Evolutionary conservation across 345 rosid genomes (phyloP), one percentile per base, ranked within the genome.

Genomic region (Orychophragmus violaceus): DNA sequence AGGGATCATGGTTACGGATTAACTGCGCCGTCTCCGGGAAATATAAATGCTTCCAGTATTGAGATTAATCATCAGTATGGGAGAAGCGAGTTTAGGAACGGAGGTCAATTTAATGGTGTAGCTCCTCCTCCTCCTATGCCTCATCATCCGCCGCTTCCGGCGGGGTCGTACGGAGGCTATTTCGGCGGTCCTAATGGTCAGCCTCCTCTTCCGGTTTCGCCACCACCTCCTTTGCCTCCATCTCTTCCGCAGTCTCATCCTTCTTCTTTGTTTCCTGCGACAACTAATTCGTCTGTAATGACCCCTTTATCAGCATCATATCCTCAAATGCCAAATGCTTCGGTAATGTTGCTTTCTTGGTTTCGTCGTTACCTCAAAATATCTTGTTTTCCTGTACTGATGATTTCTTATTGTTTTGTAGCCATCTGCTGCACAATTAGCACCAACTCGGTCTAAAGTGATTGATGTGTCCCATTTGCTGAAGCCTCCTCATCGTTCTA

Each of bases 391-490:
- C 17, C 19, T 59, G 77, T 82, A 49, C 68, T 70, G 36, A 58
- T 58, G n/a, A n/a, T 78, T 46, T 64, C n/a, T 66, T 70, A 44
- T 71, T 9, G 61, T 66, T 23, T 70, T 30, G 30, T 66, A 74
- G 81, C 69, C 63, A 16, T 64, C 79, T 8, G 61, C 81, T 23
- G 74, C 49, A 59, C 79, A 74, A 21, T 69, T 75, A 52, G 70
- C 30, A 60, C 49, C 76, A 18, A 63, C 68, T 69, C 85, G 76
- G 76, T 85, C 83, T 13, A 82, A 71, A 69, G 62, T 82, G 28
- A 67, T 93, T 24, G 87, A 90, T 77, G 92, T 91, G 57, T 79
- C 88, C 5, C 76, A 82, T 49, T 71, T 93, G 76, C 86, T 93
- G 56, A 88, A 77, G 79, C 78, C 67, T 65, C 96, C 97, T 64